phyloP scores from a whole-genome alignment of 345 rosid species.

The Brassica nigra region DNA sequence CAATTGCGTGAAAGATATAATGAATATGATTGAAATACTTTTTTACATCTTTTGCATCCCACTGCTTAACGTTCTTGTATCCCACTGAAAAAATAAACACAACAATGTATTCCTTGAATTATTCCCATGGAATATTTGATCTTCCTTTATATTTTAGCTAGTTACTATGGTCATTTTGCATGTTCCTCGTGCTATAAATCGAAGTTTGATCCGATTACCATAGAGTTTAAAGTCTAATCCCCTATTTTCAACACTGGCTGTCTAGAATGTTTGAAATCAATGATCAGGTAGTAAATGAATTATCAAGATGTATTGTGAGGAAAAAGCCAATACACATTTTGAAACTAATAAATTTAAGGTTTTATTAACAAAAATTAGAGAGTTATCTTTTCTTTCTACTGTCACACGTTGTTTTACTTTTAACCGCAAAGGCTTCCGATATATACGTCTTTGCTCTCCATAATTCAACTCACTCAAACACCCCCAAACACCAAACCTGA shows the following conservation, averaged over 20 bases:
- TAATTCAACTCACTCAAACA: conserved; percentile 5
- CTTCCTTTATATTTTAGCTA: not conserved
- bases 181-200: conserved; percentile 22
- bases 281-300: not conserved
- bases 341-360: not conserved
- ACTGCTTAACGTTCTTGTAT: too few relatives aligned
- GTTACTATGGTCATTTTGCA: not conserved
- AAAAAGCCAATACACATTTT: not conserved
- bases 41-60: not conserved
- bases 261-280: not conserved
- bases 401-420: not conserved
- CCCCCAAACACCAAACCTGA: not conserved
- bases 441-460: conserved; percentile 14
- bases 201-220: not conserved
- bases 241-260: not conserved
- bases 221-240: not conserved
- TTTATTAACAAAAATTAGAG: not conserved
- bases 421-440: not conserved
- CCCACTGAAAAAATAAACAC: too few relatives aligned
- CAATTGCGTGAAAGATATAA: not conserved
- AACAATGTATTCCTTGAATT: too few relatives aligned
- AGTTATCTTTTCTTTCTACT: not conserved
- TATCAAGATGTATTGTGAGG: not conserved
- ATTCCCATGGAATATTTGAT: too few relatives aligned
- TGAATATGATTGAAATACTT: not conserved